phyloP scores from a whole-genome alignment of 1,284 basidiomycete species.

The Singerocomus inundabilis region DNA sequence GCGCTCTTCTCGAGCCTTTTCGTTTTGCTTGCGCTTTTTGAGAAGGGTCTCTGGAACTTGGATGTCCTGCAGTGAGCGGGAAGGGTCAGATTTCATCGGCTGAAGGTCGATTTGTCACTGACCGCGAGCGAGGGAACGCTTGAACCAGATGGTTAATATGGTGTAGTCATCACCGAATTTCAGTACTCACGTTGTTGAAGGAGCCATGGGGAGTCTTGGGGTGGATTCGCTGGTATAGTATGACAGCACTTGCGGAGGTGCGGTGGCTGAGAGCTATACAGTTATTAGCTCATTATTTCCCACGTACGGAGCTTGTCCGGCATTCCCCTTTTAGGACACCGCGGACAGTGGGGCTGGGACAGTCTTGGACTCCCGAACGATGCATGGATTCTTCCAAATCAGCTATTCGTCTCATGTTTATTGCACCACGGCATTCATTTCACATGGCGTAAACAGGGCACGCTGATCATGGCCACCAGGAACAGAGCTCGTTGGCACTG shows the following conservation, averaged over 20 bases:
- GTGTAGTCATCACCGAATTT: neutral
- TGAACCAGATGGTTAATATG: slow-evolving; percentile 16
- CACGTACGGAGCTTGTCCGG: too few relatives aligned
- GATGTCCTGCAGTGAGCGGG: slow-evolving; percentile 56
- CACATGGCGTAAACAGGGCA: neutral
- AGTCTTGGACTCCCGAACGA: too few relatives aligned
- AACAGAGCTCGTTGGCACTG: neutral
- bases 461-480: slow-evolving; percentile 12
- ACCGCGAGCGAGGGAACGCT: slow-evolving; percentile 75
- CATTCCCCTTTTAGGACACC: too few relatives aligned
- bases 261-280: slow-evolving; percentile 35
- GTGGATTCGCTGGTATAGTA: slow-evolving; percentile 16
- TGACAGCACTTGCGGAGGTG: neutral
- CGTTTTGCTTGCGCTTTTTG: slow-evolving; percentile 99
- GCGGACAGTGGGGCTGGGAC: too few relatives aligned
- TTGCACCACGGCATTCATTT: neutral
- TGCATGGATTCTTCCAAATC: too few relatives aligned
- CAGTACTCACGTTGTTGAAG: slow-evolving; percentile 63
- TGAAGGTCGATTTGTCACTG: slow-evolving; percentile 32
- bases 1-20: slow-evolving; percentile 97
- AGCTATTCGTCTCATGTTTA: too few relatives aligned
- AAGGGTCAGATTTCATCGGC: slow-evolving; percentile 26
- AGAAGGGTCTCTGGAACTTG: slow-evolving; percentile 98
- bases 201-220: slow-evolving; percentile 62
- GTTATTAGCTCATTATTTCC: slow-evolving; percentile 26